Percentiles rank a stretch among this genome's conserved stretches.
These are phyloP conservation scores for Stellera chamaejasme DNA, from an alignment of 345 rosid species.

Conservation along the genomic window DNA sequence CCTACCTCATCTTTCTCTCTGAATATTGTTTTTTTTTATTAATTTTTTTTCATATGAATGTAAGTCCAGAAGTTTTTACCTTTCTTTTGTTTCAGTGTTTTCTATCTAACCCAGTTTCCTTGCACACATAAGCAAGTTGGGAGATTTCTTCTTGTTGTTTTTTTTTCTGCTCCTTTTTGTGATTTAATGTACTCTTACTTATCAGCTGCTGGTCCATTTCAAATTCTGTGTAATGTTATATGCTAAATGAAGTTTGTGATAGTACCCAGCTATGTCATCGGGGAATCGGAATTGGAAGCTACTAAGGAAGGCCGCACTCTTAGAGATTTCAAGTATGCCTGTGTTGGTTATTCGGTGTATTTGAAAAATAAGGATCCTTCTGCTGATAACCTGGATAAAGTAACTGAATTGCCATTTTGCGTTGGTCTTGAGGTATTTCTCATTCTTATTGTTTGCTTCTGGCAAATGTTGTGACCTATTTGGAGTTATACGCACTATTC, in stretches of 20 bases:
- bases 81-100: too few relatives aligned
- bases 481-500: background rate
- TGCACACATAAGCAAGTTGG: too few relatives aligned
- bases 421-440: conserved; percentile 39
- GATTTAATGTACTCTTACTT: too few relatives aligned
- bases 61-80: too few relatives aligned
- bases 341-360: conserved; percentile 39
- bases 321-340: conserved; percentile 31
- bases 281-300: conserved; percentile 30
- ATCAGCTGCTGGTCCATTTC: too few relatives aligned
- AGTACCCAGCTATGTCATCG: conserved; percentile 31
- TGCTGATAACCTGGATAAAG: conserved; percentile 17
- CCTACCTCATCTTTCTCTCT: background rate
- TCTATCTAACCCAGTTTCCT: too few relatives aligned
- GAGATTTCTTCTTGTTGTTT: too few relatives aligned
- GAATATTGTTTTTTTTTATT: background rate
- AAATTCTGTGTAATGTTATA: too few relatives aligned
- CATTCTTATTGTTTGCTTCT: background rate
- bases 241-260: conserved; percentile 12
- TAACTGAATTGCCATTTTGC: conserved; percentile 30
- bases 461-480: background rate
- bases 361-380: conserved; percentile 23
- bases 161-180: too few relatives aligned
- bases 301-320: conserved; percentile 33
- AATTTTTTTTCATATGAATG: too few relatives aligned